These are phyloP conservation scores for Paramecium primaurelia DNA, from an alignment of 73 alveolate species.

Conservation along the genomic window DNA sequence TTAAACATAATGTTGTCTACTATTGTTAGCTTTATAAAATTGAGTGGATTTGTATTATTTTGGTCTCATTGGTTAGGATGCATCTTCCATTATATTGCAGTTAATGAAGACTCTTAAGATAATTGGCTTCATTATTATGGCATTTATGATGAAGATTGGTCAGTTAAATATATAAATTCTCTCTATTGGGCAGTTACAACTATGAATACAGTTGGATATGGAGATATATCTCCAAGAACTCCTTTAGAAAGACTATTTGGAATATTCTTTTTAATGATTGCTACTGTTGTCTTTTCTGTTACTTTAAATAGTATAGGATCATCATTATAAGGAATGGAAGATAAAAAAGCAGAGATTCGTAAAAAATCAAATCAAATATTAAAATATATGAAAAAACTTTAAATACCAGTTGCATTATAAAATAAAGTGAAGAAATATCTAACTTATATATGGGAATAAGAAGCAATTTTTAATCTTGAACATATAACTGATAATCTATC, in stretches of 20 bases:
- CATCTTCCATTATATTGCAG: constrained; percentile 67
- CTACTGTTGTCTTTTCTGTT: constrained; percentile 70
- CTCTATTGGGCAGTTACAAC: constrained; percentile 72
- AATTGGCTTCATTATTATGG: constrained; percentile 67
- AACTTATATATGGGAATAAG: constrained; percentile 3
- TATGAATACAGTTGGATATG: constrained; percentile 82
- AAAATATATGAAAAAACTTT: background rate
- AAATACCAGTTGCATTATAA: background rate
- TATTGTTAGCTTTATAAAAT: constrained; percentile 61
- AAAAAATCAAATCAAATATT: background rate
- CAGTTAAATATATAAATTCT: constrained; percentile 59
- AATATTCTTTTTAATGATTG: constrained; percentile 65
- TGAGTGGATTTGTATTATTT: constrained; percentile 50
- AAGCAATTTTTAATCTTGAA: background rate
- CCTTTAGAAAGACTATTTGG: constrained; percentile 69
- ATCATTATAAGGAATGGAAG: constrained; percentile 62
- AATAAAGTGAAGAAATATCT: background rate
- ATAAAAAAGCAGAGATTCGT: constrained; percentile 31
- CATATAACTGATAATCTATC: constrained; percentile 15
- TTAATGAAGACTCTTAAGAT: constrained; percentile 51
- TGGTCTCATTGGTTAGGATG: constrained; percentile 72
- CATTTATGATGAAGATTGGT: constrained; percentile 62
- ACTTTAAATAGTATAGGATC: constrained; percentile 63
- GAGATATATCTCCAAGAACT: constrained; percentile 71
- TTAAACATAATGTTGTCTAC: constrained; percentile 48